Evolutionary conservation across 805 yeast species (phyloP).

Genomic region (Saccharomycopsis sp.): DNA sequence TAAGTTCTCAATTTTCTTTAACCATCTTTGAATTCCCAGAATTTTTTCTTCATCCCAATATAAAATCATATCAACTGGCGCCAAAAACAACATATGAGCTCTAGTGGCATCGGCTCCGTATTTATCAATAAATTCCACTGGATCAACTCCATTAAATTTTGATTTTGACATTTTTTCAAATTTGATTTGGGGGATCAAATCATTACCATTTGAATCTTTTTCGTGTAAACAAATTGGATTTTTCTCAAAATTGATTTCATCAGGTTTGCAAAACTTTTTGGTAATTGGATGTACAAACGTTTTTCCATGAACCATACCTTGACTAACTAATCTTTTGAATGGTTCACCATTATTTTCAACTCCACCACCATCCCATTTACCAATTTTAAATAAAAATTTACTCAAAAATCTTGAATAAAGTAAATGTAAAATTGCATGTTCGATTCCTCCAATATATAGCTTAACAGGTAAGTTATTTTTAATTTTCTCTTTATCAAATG

Average conservation of each 20-base stretch:
- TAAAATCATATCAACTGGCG: slow-evolving; percentile 72
- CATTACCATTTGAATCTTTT: slow-evolving; percentile 40
- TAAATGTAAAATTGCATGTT: slow-evolving; percentile 90
- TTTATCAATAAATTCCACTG: slow-evolving; percentile 55
- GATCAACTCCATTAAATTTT: slow-evolving; percentile 90
- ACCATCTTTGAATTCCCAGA: slow-evolving; percentile 82
- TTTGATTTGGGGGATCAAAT: slow-evolving; percentile 40
- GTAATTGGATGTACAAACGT: slow-evolving; percentile 65
- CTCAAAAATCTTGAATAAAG: slow-evolving; percentile 79
- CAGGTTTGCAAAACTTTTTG: slow-evolving; percentile 69
- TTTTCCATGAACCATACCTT: slow-evolving; percentile 97
- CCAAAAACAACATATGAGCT: slow-evolving; percentile 87
- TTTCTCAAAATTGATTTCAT: slow-evolving; percentile 45
- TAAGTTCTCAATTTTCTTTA: slow-evolving; percentile 22
- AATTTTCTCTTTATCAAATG: slow-evolving; percentile 45
- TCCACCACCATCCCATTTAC: slow-evolving; percentile 54
- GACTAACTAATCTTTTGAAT: slow-evolving; percentile 68
- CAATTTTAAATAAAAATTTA: slow-evolving; percentile 60
- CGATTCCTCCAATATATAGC: slow-evolving; percentile 88
- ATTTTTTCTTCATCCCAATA: slow-evolving; percentile 89
- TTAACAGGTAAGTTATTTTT: slow-evolving; percentile 68
- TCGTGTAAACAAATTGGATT: slow-evolving; percentile 13
- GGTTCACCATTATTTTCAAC: slow-evolving; percentile 55
- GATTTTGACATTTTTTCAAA: slow-evolving; percentile 97
- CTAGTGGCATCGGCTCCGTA: slow-evolving; percentile 94